phyloP scores from a whole-genome alignment of 805 yeast genomes.

The Lipomyces spencermartinsiae region DNA sequence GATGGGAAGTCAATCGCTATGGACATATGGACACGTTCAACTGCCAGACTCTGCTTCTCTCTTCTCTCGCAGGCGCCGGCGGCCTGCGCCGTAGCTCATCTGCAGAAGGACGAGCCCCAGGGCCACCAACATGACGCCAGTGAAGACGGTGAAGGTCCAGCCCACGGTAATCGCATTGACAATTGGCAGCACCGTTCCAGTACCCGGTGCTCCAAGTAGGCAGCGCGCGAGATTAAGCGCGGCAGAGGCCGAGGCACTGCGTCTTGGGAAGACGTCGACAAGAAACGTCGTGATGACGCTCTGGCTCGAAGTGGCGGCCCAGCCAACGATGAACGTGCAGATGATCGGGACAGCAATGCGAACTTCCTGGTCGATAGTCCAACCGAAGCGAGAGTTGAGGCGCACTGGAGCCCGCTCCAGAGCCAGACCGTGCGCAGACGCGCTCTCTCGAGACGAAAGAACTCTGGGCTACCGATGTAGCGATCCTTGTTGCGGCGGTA shows the following conservation, averaged over 20 bases:
- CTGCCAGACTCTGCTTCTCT: background rate
- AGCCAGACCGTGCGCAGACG: conserved; percentile 23
- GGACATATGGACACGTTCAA: background rate
- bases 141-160: conserved; percentile 78
- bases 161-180: conserved; percentile 64
- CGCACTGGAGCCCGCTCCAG: conserved; percentile 3
- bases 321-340: conserved; percentile 24
- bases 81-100: conserved; percentile 7
- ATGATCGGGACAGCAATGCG: conserved; percentile 35
- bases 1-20: too few relatives aligned
- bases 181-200: conserved; percentile 73
- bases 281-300: conserved; percentile 64
- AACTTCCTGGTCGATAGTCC: conserved; percentile 28
- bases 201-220: conserved; percentile 69
- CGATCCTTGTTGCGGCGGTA: conserved; percentile 11
- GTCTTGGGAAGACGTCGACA: conserved; percentile 76
- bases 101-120: conserved; percentile 12
- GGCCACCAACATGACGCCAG: conserved; percentile 44
- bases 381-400: conserved; percentile 32
- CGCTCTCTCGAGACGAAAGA: conserved; percentile 35
- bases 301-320: conserved; percentile 19
- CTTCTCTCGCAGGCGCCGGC: background rate
- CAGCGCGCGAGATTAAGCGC: conserved; percentile 77
- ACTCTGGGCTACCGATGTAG: conserved; percentile 6
- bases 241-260: conserved; percentile 76